Evolutionary conservation across 495 filamentous ascomycete species (phyloP).

Genomic region (Penicilliopsis zonata): DNA sequence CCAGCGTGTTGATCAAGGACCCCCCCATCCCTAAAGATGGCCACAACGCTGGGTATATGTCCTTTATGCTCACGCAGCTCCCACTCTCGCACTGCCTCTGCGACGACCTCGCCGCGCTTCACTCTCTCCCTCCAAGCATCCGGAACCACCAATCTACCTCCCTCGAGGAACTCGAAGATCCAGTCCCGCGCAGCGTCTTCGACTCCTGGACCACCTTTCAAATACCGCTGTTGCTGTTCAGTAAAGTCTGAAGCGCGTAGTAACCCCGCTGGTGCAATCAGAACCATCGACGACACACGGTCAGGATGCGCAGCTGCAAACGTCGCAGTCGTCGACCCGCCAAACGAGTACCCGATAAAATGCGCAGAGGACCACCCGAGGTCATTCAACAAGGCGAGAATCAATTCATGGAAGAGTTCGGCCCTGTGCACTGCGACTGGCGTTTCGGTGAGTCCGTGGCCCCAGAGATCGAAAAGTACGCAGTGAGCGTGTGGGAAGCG

Average conservation of each 20-base stretch:
- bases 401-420: conserved; percentile 14
- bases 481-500: conserved; percentile 18
- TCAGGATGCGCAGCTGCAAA: conserved; percentile 15
- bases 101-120: conserved; percentile 25
- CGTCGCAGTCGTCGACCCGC: conserved; percentile 16
- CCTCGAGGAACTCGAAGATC: conserved; percentile 23
- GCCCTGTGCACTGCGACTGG: conserved; percentile 14
- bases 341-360: conserved; percentile 27
- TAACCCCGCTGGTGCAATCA: conserved; percentile 26
- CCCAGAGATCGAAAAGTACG: conserved; percentile 25
- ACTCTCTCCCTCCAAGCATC: conserved; percentile 31
- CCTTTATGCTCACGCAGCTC: conserved; percentile 28
- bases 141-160: conserved; percentile 23
- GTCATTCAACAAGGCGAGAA: conserved; percentile 11
- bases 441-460: conserved; percentile 25
- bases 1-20: conserved; percentile 24
- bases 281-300: conserved; percentile 15
- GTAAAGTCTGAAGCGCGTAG: conserved; percentile 7
- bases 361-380: conserved; percentile 20
- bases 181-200: conserved; percentile 18
- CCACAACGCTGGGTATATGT: conserved; percentile 28
- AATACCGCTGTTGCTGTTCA: conserved; percentile 9
- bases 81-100: conserved; percentile 33
- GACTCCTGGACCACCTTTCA: conserved; percentile 14
- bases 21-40: conserved; percentile 28